phyloP scores from a whole-genome alignment of 179 eudicot species.

The Nepenthes alata region DNA sequence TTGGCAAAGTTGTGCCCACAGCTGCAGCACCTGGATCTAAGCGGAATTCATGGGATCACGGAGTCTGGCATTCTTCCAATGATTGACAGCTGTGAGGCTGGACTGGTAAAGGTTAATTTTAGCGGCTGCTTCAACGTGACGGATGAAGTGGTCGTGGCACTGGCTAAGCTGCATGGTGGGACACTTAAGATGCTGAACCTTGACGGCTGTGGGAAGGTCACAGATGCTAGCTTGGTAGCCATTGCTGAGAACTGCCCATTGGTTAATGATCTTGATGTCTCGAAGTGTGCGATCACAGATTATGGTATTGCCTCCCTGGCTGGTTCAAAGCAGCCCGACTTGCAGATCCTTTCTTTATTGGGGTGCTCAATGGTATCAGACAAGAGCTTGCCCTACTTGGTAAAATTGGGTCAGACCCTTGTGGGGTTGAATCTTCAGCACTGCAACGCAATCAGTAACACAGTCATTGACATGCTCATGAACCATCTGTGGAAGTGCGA shows the following conservation, averaged over 20 bases:
- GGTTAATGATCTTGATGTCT: slow-evolving; percentile 51
- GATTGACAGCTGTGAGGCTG: slow-evolving; percentile 34
- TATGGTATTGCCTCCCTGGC: slow-evolving; percentile 43
- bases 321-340: slow-evolving; percentile 31
- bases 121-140: slow-evolving; percentile 45
- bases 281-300: slow-evolving; percentile 44
- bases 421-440: slow-evolving; percentile 53
- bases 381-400: slow-evolving; percentile 44
- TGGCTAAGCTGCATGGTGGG: slow-evolving; percentile 47
- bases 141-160: slow-evolving; percentile 29
- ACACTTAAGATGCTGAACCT: slow-evolving; percentile 54
- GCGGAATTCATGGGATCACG: slow-evolving; percentile 42
- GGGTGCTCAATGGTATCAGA: slow-evolving; percentile 54
- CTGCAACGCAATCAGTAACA: slow-evolving; percentile 37
- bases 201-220: slow-evolving; percentile 48
- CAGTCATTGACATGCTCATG: slow-evolving; percentile 32
- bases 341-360: slow-evolving; percentile 47
- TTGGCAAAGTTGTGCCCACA: slow-evolving; percentile 51
- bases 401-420: slow-evolving; percentile 46
- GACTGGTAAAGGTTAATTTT: slow-evolving; percentile 45
- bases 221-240: slow-evolving; percentile 48
- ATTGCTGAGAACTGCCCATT: slow-evolving; percentile 44
- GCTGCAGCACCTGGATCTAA: slow-evolving; percentile 39
- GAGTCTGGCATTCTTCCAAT: slow-evolving; percentile 47
- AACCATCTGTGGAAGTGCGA: slow-evolving; percentile 42